Conservation (phyloP, 345 rosid genomes). For the Tarenaya hassleriana region DNA sequence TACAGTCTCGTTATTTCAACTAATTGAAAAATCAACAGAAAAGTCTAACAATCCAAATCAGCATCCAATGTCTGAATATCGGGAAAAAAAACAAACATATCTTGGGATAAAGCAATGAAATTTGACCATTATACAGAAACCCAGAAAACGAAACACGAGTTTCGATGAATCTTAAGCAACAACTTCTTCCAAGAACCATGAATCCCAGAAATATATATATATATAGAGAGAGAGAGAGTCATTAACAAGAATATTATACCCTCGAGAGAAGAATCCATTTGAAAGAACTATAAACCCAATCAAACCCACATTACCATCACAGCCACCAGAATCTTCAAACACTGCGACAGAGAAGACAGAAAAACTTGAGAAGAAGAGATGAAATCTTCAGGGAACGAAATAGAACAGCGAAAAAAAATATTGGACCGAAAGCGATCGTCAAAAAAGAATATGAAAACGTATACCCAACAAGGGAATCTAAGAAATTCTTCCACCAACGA, state of each 20-base stretch:
- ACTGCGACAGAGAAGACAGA: slow-evolving; percentile 6
- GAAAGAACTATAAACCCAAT: background rate
- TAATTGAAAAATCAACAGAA: slow-evolving; percentile 15
- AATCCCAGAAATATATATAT: too few species aligned
- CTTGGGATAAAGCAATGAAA: background rate
- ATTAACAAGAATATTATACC: too few species aligned
- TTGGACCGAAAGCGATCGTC: background rate
- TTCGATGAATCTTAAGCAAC: slow-evolving; percentile 1
- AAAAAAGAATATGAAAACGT: background rate
- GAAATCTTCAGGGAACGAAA: background rate
- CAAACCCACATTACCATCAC: background rate
- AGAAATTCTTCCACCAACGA: background rate
- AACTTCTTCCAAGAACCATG: too few species aligned
- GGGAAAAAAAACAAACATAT: background rate
- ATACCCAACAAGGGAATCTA: too few species aligned
- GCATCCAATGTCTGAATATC: slow-evolving; percentile 24
- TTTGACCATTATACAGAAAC: slow-evolving; percentile 13
- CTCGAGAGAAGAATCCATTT: slow-evolving; percentile 10
- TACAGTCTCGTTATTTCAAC: slow-evolving; percentile 21
- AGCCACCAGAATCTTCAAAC: slow-evolving; percentile 5
- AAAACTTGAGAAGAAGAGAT: background rate
- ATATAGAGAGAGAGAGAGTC: too few species aligned
- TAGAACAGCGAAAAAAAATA: slow-evolving; percentile 1
- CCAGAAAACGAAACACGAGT: background rate
- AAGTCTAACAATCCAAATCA: slow-evolving; percentile 11